Base-by-base conservation (phyloP, 306 rosid genomes). In the Biancaea sappan region DNA sequence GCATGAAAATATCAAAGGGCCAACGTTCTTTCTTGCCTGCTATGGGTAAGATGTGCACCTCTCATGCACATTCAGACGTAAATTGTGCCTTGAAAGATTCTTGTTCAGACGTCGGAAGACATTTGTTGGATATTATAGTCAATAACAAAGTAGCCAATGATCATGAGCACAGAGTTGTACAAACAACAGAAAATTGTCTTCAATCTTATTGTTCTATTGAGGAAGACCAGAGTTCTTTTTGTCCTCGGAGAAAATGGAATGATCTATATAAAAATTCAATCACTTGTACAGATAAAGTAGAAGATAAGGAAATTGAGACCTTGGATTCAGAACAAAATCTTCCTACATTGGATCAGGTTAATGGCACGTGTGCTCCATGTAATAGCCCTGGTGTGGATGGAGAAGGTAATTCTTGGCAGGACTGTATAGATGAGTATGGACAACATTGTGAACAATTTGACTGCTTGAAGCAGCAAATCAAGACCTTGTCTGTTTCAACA, bases 171-270 rank as follows among this genome's bases (percentile, higher is more conserved):
- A 11, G 29, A 62, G 9, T 18, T 19, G 52, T 5, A 16, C 53
- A 65, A 25, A 22, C 21, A 13, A 6, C 46, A 48, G 64, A 47
- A 72, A 31, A 3, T 5, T 10, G 24, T 54, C 21, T 28, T 29
- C 46, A 12, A 25, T 41, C 77, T 11, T 46, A 43, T 11, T 34
- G 57, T 40, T 57, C 66, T 37, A 24, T n/a, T 15, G 34, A 12
- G 60, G 31, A 38, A 32, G 53, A 37, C 62, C 35, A 15, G 7
- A 32, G 19, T 24, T 11, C 41, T 54, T 46, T 46, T 19, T 31
- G 34, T 58, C 56, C 63, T 22, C 52, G 19, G 32, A 71, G 59
- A 41, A 71, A 50, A 46, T 79, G 77, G 81, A 79, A 69, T 38
- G 59, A 68, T 38, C 70, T 66, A 56, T 76, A 58, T 50, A 44